Evolutionary conservation across 306 rosid species (phyloP), one percentile per base, ranked within the genome.

Genomic region (Fragaria vesca): DNA sequence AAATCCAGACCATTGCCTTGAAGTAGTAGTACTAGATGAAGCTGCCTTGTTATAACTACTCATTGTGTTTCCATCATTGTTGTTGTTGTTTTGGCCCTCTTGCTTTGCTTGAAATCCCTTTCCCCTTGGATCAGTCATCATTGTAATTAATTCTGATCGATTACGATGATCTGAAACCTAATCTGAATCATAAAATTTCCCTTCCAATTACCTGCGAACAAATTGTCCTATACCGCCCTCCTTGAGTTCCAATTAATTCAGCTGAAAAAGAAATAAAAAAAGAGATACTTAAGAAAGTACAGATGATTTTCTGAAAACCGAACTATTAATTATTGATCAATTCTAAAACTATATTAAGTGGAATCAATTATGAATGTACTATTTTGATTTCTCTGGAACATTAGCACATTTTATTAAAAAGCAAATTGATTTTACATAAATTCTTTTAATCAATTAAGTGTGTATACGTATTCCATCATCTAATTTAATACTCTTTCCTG

Each of bases 1-100:
- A 48, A 85, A 85, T 16, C 92, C 78, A 42, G 92, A 66, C 98
- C 98, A 91, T 57, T 89, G 93, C 83, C 93, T 88, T 51, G 96
- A 81, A 62, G 62, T 47, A 18, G 61, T 46, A 3, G 61, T 63
- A 13, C 78, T 76, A 8, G 77, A 26, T 6, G 91, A 72, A 0
- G 87, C 42, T 30, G 81, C 86, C 78, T 78, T 90, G 0, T 83
- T 74, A 0, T 81, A 43, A 74, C 12, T 43, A 28, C 38, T 70
- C 9, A 65, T 42, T 1, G 12, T 60, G 71, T 43, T 76, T 75
- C 46, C 80, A 79, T 4, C 57, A 71, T 13, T 65, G 28, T 52
- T 77, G 38, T 18, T 69, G 52, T 48, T 70, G 38, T 3, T 54
- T 40, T 34, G 80, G 57, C 74, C 86, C 60, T 86, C 93, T 68